Conservation (phyloP, 2,329 filamentous ascomycete species). For the Proliferodiscus dingleyae region DNA sequence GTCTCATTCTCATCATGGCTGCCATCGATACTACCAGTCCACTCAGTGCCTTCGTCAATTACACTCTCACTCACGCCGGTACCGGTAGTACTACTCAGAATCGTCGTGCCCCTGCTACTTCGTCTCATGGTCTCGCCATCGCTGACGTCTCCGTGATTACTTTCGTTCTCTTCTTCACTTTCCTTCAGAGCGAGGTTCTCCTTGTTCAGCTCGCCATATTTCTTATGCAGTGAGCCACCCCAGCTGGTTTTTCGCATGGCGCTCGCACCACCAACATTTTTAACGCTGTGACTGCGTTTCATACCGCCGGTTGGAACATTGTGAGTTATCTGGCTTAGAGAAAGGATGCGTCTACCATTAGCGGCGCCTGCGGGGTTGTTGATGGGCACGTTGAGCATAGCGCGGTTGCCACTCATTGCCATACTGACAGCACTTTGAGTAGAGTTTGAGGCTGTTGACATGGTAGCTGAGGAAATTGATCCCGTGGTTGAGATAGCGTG, state of each 20-base stretch:
- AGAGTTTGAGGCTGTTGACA: conserved; percentile 25
- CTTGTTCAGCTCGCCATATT: conserved; percentile 52
- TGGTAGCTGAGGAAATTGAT: conserved; percentile 31
- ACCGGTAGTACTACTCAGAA: conserved; percentile 21
- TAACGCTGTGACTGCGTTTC: conserved; percentile 74
- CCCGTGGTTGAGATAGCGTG: conserved; percentile 37
- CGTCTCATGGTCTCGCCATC: conserved; percentile 28
- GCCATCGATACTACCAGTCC: conserved; percentile 26
- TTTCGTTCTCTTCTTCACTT: conserved; percentile 46
- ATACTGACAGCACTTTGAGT: conserved; percentile 47
- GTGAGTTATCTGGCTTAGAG: conserved; percentile 81
- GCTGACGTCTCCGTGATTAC: conserved; percentile 17
- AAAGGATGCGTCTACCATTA: conserved; percentile 69
- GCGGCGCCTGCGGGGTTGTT: conserved; percentile 49
- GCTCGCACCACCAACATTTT: conserved; percentile 48
- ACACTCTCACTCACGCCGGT: conserved; percentile 24
- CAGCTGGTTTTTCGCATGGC: conserved; percentile 64
- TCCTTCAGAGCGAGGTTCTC: conserved; percentile 61
- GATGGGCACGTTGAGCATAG: conserved; percentile 22
- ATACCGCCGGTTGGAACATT: conserved; percentile 60
- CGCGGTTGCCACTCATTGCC: conserved; percentile 43
- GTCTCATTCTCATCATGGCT: conserved; percentile 12
- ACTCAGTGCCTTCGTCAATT: conserved; percentile 28
- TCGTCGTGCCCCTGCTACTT: conserved; percentile 29
- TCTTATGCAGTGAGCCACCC: conserved; percentile 43